Conservation (phyloP, 1,284 basidiomycete species). For the Abortiporus biennis region DNA sequence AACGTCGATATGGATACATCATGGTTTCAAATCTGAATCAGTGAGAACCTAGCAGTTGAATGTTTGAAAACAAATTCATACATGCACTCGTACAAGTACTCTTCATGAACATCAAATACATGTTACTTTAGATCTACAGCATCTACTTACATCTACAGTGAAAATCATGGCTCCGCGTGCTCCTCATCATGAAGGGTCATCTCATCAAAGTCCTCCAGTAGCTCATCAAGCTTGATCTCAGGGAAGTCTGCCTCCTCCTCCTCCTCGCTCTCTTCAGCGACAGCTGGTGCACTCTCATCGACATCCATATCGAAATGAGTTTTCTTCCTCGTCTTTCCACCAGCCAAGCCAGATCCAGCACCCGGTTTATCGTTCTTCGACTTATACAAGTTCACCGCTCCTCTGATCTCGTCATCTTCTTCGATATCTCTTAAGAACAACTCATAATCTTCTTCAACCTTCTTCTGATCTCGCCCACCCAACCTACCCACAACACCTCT, state of each 20-base stretch:
- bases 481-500: slow-evolving; percentile 85
- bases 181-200: slow-evolving; percentile 52
- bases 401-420: slow-evolving; percentile 92
- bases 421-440: slow-evolving; percentile 93
- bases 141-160: too few relatives aligned
- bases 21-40: too few relatives aligned
- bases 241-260: slow-evolving; percentile 87
- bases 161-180: too few relatives aligned
- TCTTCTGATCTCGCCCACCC: slow-evolving; percentile 88
- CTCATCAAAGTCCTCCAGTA: slow-evolving; percentile 90
- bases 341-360: slow-evolving; percentile 38
- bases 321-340: slow-evolving; percentile 42
- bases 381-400: slow-evolving; percentile 88
- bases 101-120: too few relatives aligned
- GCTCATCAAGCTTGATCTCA: slow-evolving; percentile 80
- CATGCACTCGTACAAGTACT: too few relatives aligned
- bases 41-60: too few relatives aligned
- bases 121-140: too few relatives aligned
- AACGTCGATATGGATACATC: too few relatives aligned
- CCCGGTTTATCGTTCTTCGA: slow-evolving; percentile 46
- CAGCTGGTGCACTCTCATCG: slow-evolving; percentile 38
- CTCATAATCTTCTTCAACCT: slow-evolving; percentile 97
- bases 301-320: slow-evolving; percentile 70
- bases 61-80: too few relatives aligned
- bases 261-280: slow-evolving; percentile 35